Evolutionary conservation across 441 rosid species (phyloP), one percentile per base, ranked within the genome.

Genomic region (Kokia cookei): DNA sequence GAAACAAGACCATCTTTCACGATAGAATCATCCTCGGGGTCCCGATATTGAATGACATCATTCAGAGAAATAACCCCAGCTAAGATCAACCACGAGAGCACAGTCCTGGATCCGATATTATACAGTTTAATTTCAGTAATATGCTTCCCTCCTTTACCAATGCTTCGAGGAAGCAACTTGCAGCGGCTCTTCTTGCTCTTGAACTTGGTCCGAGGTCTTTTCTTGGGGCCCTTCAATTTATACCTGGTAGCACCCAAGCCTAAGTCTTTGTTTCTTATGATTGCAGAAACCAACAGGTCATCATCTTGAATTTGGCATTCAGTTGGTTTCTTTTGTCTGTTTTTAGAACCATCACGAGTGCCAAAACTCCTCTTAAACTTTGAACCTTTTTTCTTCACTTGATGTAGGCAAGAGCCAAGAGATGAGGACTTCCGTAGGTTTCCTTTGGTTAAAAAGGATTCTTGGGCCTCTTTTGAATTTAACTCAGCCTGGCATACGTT

Each of bases 41-140:
- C 86, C 65, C 91, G 88, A 71, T 86, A 91, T 76, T 88, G 92
- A 78, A 95, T 87, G 74, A 87, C 90, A 75, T 93, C 99, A 73
- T 90, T 86, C 65, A 71, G 77, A 62, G 87, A 79, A 75, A 95
- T 80, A 77, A 82, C 88, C 71, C 90, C 89, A 75, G 86, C 53
- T 78, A 85, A n/a, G 71, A 90, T 79, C 89, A 95, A 67, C 99
- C 97, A 93, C 57, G 92, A 87, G 74, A 95, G 83, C 55, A 95
- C 91, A 5, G 97, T 88, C 80, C 97, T 88, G 73, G 89, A 77
- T 76, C 89, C 88, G 73, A 78, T 67, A 67, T 66, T 71, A 64
- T 85, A 81, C 88, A 92, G 84, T 59, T 84, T 84, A 73, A 81
- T 81, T 71, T 84, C 83, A 42, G 27, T 66, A 59, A 71, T 66